phyloP scores from a whole-genome alignment of 805 yeast species.

The Yarrowia sp. region DNA sequence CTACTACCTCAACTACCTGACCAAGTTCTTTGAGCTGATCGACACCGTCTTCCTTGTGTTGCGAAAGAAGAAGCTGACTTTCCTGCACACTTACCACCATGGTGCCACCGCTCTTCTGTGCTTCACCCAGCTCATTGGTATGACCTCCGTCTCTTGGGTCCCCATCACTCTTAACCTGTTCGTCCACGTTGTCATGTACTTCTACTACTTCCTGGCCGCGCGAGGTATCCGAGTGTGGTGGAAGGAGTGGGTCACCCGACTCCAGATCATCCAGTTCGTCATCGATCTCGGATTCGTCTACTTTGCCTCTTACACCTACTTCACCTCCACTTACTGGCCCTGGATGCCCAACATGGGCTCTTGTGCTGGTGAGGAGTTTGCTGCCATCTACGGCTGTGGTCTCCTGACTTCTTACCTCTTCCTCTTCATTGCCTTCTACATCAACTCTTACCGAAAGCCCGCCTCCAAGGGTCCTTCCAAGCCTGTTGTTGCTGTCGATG shows the following conservation, averaged over 20 bases:
- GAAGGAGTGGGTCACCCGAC: conserved; percentile 98
- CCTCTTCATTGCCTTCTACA: conserved; percentile 88
- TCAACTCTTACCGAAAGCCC: conserved; percentile 63
- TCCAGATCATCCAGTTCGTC: conserved; percentile 90
- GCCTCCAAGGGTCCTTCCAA: conserved; percentile 10
- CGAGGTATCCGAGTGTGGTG: conserved; percentile 97
- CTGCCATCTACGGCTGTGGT: conserved; percentile 87
- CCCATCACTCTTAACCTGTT: conserved; percentile 83
- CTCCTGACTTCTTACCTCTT: conserved; percentile 85
- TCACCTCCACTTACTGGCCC: conserved; percentile 65
- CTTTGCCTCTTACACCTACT: conserved; percentile 90
- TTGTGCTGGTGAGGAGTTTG: conserved; percentile 89
- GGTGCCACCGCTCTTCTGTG: conserved; percentile 97
- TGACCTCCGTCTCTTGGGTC: conserved; percentile 92
- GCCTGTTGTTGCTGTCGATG: conserved; percentile 18
- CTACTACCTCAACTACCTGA: conserved; percentile 87
- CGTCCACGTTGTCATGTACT: conserved; percentile 96
- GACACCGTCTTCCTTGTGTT: conserved; percentile 91
- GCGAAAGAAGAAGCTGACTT: conserved; percentile 86
- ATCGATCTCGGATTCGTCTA: conserved; percentile 87
- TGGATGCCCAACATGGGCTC: conserved; percentile 73
- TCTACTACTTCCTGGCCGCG: conserved; percentile 91
- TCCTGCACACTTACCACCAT: conserved; percentile 94
- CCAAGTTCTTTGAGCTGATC: conserved; percentile 82
- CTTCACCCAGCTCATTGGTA: conserved; percentile 87